Conservation (phyloP, 345 rosid species). For the Brassica rapa region DNA sequence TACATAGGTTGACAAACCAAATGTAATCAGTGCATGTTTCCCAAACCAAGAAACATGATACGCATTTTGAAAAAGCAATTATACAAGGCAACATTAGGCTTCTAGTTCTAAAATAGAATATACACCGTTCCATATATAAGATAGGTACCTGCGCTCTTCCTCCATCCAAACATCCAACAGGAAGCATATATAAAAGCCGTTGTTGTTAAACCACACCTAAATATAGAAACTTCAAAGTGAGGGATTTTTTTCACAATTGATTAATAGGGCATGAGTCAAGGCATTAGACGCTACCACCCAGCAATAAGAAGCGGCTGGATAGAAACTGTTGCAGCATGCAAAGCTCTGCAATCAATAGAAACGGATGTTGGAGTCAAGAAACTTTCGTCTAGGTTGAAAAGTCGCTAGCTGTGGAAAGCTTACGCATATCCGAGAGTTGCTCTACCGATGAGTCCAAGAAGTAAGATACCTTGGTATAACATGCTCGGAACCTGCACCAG, state of each 20-base stretch:
- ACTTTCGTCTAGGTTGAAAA: slow-evolving; percentile 22
- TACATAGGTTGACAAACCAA: slow-evolving; percentile 76
- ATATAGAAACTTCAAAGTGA: slow-evolving; percentile 28
- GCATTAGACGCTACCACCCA: slow-evolving; percentile 64
- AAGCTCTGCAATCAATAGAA: slow-evolving; percentile 54
- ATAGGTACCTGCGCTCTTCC: slow-evolving; percentile 89
- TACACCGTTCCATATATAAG: neutral
- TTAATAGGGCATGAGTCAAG: slow-evolving; percentile 13
- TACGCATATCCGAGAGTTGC: slow-evolving; percentile 85
- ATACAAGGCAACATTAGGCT: neutral
- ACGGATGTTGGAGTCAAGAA: slow-evolving; percentile 6
- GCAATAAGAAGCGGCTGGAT: slow-evolving; percentile 93
- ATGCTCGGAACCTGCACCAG: slow-evolving; percentile 88
- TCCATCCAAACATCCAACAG: slow-evolving; percentile 92
- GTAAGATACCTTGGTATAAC: slow-evolving; percentile 89
- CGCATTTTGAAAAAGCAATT: too few species aligned
- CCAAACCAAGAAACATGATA: slow-evolving; percentile 46
- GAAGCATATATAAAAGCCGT: slow-evolving; percentile 92
- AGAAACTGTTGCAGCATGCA: slow-evolving; percentile 83
- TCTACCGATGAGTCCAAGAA: slow-evolving; percentile 91
- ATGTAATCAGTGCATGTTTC: slow-evolving; percentile 61
- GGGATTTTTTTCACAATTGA: slow-evolving; percentile 6
- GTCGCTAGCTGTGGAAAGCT: slow-evolving; percentile 40
- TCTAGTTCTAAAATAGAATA: neutral
- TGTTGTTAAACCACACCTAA: slow-evolving; percentile 95